These are phyloP conservation scores for Zymoseptoria brevis DNA, from an alignment of 2,329 filamentous ascomycete species.

Conservation along the genomic window DNA sequence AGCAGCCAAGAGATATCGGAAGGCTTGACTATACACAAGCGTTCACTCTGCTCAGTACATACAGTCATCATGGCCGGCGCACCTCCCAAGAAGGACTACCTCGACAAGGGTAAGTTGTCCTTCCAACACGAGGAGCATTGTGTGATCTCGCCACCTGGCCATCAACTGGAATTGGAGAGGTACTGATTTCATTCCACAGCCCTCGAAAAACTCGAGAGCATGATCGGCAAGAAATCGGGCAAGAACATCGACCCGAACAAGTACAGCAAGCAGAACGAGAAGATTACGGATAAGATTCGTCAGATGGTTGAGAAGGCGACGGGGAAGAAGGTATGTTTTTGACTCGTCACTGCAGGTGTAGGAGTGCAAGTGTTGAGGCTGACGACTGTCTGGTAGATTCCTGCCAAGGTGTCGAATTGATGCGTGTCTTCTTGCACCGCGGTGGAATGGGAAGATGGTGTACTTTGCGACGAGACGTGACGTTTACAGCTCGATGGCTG, in stretches of 20 bases:
- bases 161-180: background rate
- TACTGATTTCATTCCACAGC: constrained; percentile 1
- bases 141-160: background rate
- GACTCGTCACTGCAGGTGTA: no score
- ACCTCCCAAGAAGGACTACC: constrained; percentile 16
- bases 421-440: no score
- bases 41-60: no score
- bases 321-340: constrained; percentile 22
- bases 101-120: constrained; percentile 15
- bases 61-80: background rate
- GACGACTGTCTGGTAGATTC: no score
- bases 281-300: constrained; percentile 19
- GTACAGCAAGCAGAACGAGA: constrained; percentile 19
- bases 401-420: background rate
- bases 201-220: constrained; percentile 1
- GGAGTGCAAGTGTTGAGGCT: no score
- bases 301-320: constrained; percentile 22
- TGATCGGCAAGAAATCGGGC: constrained; percentile 5
- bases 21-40: no score
- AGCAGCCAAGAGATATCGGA: background rate
- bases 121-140: background rate
- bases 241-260: constrained; percentile 13
- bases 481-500: no score
- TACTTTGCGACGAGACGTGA: no score
- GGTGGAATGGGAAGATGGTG: no score